These are phyloP conservation scores for Cyclocybe cylindracea DNA, from an alignment of 768 basidiomycete species.

Conservation along the genomic window DNA sequence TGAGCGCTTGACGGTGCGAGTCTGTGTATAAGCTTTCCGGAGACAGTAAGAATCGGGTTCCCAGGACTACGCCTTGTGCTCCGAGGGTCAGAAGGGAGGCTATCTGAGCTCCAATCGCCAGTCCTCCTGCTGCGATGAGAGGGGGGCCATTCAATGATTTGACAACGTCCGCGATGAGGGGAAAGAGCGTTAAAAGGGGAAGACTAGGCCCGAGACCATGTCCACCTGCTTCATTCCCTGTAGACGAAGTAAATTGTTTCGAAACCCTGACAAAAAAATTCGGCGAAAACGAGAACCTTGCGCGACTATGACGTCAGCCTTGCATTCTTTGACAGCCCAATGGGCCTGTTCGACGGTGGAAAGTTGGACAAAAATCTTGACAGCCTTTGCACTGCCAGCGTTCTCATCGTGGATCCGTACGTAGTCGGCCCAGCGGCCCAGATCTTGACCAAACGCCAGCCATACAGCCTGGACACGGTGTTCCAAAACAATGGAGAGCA, in stretches of 20 bases:
- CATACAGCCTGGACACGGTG: constrained; percentile 66
- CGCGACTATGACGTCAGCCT: constrained; percentile 72
- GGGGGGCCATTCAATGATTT: constrained; percentile 31
- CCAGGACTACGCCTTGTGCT: constrained; percentile 66
- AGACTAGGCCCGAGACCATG: constrained; percentile 63
- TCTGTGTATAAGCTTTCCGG: constrained; percentile 63
- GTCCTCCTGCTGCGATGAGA: constrained; percentile 75
- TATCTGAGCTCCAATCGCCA: constrained; percentile 64
- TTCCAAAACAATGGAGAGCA: constrained; percentile 53
- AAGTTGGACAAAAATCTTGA: constrained; percentile 67
- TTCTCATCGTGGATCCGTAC: constrained; percentile 56
- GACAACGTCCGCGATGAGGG: constrained; percentile 49
- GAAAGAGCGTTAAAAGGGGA: constrained; percentile 61
- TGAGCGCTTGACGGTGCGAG: constrained; percentile 52
- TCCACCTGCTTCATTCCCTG: constrained; percentile 82
- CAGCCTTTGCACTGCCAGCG: constrained; percentile 38
- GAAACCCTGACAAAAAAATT: neutral
- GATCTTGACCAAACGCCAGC: constrained; percentile 68
- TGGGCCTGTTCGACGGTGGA: constrained; percentile 60
- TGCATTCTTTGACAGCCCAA: constrained; percentile 63
- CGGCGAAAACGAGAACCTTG: constrained; percentile 54
- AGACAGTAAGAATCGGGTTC: constrained; percentile 75
- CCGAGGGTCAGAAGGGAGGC: constrained; percentile 68
- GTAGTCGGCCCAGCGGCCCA: constrained; percentile 60
- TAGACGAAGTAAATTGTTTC: constrained; percentile 5